Conservation (phyloP, 768 basidiomycete genomes). For the Calocybe cyanea region DNA sequence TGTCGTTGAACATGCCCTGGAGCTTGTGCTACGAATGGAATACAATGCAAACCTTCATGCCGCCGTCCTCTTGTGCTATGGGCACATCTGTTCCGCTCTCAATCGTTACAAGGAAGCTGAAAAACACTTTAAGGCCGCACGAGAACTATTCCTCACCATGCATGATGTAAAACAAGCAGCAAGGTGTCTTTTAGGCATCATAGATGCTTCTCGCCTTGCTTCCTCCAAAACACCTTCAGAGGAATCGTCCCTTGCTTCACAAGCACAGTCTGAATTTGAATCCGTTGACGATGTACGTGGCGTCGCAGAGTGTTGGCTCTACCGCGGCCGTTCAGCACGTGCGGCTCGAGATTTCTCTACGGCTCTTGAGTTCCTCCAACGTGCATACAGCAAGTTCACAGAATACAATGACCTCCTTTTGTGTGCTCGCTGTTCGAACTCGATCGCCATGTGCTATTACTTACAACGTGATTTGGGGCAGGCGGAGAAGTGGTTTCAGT, state of each 20-base stretch:
- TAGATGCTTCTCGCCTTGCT: not conserved
- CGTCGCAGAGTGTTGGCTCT: not conserved
- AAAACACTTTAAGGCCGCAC: not conserved
- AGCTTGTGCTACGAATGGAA: not conserved
- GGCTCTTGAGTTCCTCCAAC: not conserved
- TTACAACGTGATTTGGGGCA: not conserved
- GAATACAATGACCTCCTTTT: not conserved
- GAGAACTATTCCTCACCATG: not conserved
- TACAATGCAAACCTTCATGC: not conserved
- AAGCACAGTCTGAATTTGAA: not conserved
- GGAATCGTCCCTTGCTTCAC: not conserved
- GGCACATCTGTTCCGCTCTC: not conserved
- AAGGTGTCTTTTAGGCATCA: not conserved
- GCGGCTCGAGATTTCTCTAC: not conserved
- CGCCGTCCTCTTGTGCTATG: not conserved
- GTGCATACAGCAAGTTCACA: not conserved
- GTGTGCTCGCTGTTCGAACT: not conserved
- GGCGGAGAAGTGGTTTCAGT: not conserved
- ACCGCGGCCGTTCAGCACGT: not conserved
- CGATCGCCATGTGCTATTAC: not conserved
- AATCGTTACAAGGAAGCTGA: not conserved
- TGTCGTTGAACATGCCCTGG: constrained; percentile 8
- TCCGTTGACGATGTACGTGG: not conserved
- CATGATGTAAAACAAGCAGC: not conserved
- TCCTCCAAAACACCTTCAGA: not conserved